Evolutionary conservation across 1,284 basidiomycete species (phyloP).

Genomic region (Rhodotorula sp.): DNA sequence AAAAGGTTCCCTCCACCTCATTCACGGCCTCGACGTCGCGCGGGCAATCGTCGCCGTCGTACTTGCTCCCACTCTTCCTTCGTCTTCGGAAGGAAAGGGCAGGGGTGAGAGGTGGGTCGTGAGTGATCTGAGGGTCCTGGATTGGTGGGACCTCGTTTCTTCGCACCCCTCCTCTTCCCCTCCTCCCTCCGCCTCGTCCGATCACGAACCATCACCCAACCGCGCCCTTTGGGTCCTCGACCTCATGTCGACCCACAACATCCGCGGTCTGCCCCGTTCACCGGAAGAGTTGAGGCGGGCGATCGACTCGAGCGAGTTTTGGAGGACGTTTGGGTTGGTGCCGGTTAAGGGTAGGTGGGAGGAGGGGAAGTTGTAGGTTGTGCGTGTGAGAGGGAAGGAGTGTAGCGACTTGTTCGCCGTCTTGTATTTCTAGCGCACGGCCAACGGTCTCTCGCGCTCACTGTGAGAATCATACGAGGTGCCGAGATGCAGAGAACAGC

Average conservation of each 20-base stretch:
- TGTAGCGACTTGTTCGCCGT: not conserved
- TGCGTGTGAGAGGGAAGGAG: not conserved
- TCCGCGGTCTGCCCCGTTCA: conserved; percentile 59
- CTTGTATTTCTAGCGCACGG: no score
- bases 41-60: conserved; percentile 56
- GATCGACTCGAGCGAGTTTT: conserved; percentile 63
- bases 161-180: not conserved
- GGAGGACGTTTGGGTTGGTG: conserved; percentile 51
- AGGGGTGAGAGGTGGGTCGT: conserved; percentile 48
- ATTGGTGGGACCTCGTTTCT: conserved; percentile 67
- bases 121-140: conserved; percentile 61
- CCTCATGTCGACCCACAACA: conserved; percentile 58
- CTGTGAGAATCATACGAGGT: no score
- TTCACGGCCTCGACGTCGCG: conserved; percentile 52
- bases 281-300: conserved; percentile 57
- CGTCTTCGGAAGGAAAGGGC: not conserved
- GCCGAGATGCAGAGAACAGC: no score
- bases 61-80: conserved; percentile 2
- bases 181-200: not conserved
- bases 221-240: conserved; percentile 58
- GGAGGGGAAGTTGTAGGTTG: conserved; percentile 12
- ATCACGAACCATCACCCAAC: conserved; percentile 23
- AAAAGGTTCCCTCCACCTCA: conserved; percentile 60
- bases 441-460: no score
- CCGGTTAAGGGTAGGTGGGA: conserved; percentile 41